Base-by-base conservation (phyloP, 345 rosid genomes). In the Gossypium australe region DNA sequence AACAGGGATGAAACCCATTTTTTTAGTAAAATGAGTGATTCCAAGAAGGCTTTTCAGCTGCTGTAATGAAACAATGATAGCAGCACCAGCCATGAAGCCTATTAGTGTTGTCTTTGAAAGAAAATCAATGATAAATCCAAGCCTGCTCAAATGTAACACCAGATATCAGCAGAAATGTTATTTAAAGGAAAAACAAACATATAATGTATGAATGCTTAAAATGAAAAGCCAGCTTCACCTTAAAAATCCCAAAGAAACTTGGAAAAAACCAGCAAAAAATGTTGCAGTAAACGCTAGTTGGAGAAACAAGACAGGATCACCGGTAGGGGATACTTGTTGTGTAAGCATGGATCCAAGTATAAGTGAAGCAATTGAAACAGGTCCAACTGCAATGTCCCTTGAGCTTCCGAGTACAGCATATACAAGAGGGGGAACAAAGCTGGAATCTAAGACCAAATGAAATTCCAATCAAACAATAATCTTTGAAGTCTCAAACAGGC, bases 31-130 rank as follows among this genome's bases (percentile, higher is more conserved):
- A 82, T 95, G 88, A 59, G 92, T 88, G 74, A 95, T 95, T 76
- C 99, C 99, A 13, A 92, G 98, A 51, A 95, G 85, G 84, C 86
- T 80, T 75, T 95, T 90, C 18, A 95, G 92, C 84, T 95, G 98
- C 75, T 95, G 98, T 45, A 95, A 83, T 14, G 98, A 87, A 24
- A 95, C 99, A 55, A 95, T 91, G 57, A 91, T 82, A 13, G 99
- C 99, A 34, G 99, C 97, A 47, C 99, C 99, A 43, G 94, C 98
- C 99, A 92, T 93, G 89, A 92, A 95, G 47, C 99, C 99, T 4
- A 90, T 83, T 18, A 95, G 81, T 14, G 93, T 95, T 1, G 98
- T 94, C 77, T 88, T 91, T 48, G 98, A 94, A n/a, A 94, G 86
- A 78, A 86, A 94, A 82, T 94, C 98, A 67, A 94, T 90, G 29